phyloP scores from a whole-genome alignment of 345 rosid species.

The Streptanthus diversifolius region DNA sequence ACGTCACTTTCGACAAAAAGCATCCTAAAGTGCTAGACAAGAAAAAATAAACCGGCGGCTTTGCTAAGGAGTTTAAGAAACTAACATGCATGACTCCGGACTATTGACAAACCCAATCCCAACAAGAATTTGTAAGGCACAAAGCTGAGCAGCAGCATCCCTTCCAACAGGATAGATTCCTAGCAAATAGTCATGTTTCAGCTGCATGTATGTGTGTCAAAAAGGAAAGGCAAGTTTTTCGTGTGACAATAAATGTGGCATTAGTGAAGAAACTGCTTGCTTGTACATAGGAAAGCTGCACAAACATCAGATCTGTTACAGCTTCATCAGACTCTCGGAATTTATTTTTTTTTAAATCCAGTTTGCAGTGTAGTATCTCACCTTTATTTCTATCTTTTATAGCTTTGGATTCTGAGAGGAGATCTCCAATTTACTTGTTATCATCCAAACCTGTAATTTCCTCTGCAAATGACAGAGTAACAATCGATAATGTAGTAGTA shows the following conservation, averaged over 20 bases:
- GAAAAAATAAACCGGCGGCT: too few relatives aligned
- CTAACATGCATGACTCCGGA: too few relatives aligned
- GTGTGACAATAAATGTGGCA: background rate
- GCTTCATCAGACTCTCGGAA: slow-evolving; percentile 98
- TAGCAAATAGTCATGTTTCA: slow-evolving; percentile 90
- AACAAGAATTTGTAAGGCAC: too few relatives aligned
- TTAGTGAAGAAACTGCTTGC: slow-evolving; percentile 40
- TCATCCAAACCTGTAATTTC: slow-evolving; percentile 91
- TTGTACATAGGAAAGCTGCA: slow-evolving; percentile 90
- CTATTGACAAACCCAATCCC: too few relatives aligned
- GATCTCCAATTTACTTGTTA: slow-evolving; percentile 92
- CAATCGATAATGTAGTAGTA: slow-evolving; percentile 21
- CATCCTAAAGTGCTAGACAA: too few relatives aligned
- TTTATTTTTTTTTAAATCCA: slow-evolving; percentile 76
- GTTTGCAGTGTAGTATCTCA: slow-evolving; percentile 81
- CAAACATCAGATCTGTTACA: slow-evolving; percentile 81
- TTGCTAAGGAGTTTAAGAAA: too few relatives aligned
- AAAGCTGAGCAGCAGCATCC: slow-evolving; percentile 93
- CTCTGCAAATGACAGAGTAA: slow-evolving; percentile 46
- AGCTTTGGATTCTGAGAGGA: too few relatives aligned
- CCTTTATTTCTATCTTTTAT: too few relatives aligned
- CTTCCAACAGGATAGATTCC: slow-evolving; percentile 98
- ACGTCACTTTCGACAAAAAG: too few relatives aligned
- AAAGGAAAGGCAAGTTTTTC: background rate
- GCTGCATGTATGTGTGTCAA: slow-evolving; percentile 46